Evolutionary conservation across 139 green algal species (phyloP), one percentile per base, ranked within the genome.

Genomic region (Chlorokybus atmophyticus): DNA sequence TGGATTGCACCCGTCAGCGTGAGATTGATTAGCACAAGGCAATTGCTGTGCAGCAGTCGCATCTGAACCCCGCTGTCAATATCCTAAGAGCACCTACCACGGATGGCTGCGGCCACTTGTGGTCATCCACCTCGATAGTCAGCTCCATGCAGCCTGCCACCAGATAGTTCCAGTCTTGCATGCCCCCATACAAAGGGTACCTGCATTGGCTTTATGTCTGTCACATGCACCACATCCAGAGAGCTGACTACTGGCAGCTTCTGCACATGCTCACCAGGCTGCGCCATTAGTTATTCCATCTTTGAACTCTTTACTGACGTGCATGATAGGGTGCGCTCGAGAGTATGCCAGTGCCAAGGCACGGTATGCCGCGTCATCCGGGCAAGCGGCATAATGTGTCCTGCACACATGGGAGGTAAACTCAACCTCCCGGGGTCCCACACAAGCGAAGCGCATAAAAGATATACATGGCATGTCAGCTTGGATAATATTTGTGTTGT

Each of bases 211-310:
- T n/a, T n/a, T n/a, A n/a, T n/a, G n/a, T n/a, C n/a, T n/a, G n/a
- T n/a, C n/a, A n/a, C n/a, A n/a, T n/a, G n/a, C n/a, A n/a, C n/a
- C n/a, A n/a, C n/a, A n/a, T n/a, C n/a, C n/a, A n/a, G n/a, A n/a
- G n/a, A n/a, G n/a, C n/a, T n/a, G n/a, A n/a, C n/a, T n/a, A n/a
- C n/a, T n/a, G n/a, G n/a, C n/a, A n/a, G n/a, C n/a, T 14, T 23
- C 14, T 44, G 38, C 38, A 17, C 14, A 14, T 14, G 38, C 38
- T 44, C 14, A 64, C 87, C 87, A 95, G 28, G 71, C 55, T 0
- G 86, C 85, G 19, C 87, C 87, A 51, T 95, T 95, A 38, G 83
- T 93, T 50, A 89, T 86, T 48, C 87, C 87, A 3, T 67, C 68
- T 0, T 40, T 29, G 40, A 95, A 95, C 64, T 93, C 76, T 52